Base-by-base conservation (phyloP, 2,329 filamentous ascomycete genomes). In the Sclerotiophoma versabilis region DNA sequence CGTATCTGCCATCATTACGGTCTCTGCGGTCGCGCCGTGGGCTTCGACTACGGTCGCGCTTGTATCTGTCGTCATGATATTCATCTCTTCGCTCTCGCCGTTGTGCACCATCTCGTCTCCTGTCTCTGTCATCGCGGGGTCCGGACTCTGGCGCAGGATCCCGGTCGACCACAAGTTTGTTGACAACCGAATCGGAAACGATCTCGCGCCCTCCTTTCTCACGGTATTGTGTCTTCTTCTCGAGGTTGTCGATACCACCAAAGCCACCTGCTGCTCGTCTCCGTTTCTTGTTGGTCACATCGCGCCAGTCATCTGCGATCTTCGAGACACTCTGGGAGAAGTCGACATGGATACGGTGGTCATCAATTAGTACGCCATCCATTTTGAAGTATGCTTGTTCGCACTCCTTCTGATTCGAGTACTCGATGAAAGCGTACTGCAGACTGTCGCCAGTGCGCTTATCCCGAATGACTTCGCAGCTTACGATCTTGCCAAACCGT, bases 381-480 rank as follows among this genome's bases (percentile, higher is more conserved):
- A 99, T 99, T 78, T 99, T 99, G 80, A 96, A 95, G 71, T 97
- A 99, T 2, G 95, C 95, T 46, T 91, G 87, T 77, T 99, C 95
- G 74, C 95, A 98, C 47, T 93, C 90, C 63, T 89, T 86, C 77
- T 97, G 95, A 49, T 96, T 90, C 54, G 93, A 91, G 68, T 93
- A 99, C 73, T 99, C 95, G 69, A 99, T 96, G 65, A 99, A 99
- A 1, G 95, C 92, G 72, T 99, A 99, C 74, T 99, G 95, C 42
- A 99, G 78, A 69, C 92, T 96, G 76, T 99, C 95, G 4, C 92
- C 92, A 0, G 93, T 97, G 69, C 92, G 92, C 71, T 90, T 91
- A 74, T 99, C 95, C 42, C 93, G 84, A 59, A 99, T 97, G 27
- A 99, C 91, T 77, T 99, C 95, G 72, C 95, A 99, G 39, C 92